Conservation (phyloP, 139 green algal genomes). For the Picochlorum costavermella region DNA sequence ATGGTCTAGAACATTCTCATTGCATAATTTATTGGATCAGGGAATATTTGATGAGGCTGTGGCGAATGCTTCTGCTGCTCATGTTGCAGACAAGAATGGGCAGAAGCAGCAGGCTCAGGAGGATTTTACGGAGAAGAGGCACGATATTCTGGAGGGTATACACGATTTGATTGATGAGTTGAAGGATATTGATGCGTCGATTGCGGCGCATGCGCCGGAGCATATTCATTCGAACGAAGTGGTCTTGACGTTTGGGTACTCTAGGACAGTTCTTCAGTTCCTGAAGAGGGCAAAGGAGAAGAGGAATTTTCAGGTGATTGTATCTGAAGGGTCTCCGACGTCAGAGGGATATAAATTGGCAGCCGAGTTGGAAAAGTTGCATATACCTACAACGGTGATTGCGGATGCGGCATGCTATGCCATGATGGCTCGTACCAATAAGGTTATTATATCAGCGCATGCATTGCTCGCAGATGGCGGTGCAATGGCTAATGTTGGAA, state of each 20-base stretch:
- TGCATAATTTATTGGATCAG: constrained; percentile 74
- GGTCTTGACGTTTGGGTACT: constrained; percentile 76
- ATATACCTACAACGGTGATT: constrained; percentile 81
- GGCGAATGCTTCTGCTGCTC: background rate
- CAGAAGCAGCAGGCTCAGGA: background rate
- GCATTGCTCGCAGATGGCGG: constrained; percentile 91
- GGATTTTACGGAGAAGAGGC: constrained; percentile 48
- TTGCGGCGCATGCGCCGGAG: constrained; percentile 77
- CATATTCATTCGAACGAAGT: constrained; percentile 91
- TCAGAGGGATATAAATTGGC: constrained; percentile 86
- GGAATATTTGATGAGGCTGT: constrained; percentile 42
- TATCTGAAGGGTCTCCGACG: constrained; percentile 80
- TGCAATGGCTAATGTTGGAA: constrained; percentile 70
- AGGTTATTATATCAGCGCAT: constrained; percentile 86
- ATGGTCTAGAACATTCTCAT: constrained; percentile 39
- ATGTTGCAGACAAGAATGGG: background rate
- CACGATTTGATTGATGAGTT: constrained; percentile 93
- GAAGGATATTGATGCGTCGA: constrained; percentile 70
- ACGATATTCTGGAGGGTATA: constrained; percentile 80
- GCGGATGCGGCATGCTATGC: constrained; percentile 88
- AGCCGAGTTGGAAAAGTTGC: constrained; percentile 55
- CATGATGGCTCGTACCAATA: constrained; percentile 93
- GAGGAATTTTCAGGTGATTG: constrained; percentile 87
- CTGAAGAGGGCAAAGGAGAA: constrained; percentile 80
- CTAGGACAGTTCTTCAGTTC: constrained; percentile 69